Base-by-base conservation (phyloP, 1,139 yeast species). In the Insectozyma bohioensis region DNA sequence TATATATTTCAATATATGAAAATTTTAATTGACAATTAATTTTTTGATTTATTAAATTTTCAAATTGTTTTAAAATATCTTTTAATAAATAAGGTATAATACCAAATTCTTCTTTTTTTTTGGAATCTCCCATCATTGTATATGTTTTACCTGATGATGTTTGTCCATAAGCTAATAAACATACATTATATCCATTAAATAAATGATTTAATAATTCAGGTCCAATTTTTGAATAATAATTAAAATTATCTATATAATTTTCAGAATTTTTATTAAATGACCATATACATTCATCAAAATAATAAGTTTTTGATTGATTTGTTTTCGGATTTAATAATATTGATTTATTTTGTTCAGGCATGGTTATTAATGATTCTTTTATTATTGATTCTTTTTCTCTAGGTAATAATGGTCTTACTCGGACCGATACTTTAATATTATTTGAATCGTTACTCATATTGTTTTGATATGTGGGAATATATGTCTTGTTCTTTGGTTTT, bases 91-190 rank as follows among this genome's bases (percentile, higher is more conserved):
- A 52, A 0, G 90, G 88, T 17, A 82, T 77, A 21, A 83, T 51
- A 0, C 90, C 90, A 0, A 74, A 74, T 12, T 70, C 70, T 11
- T 47, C 46, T 0, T 60, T 53, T 11, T 46, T 45, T 0, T 61
- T 54, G n/a, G n/a, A n/a, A 7, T 54, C 46, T 0, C 90, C 90
- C 80, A 80, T 77, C 88, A 83, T 82, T 1, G 90, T 80, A 47
- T 66, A 75, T 0, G 90, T 78, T 48, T 83, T 83, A 3, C 92
- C 92, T 1, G 70, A 61, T 3, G 90, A 84, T 0, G 92, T 83
- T 52, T 83, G 90, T 1, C 94, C 94, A 48, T 84, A 80, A 0
- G 92, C 90, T 47, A 84, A 65, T 8, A 84, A 70, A 52, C 92
- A 83, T 15, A 85, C 81, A 51, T 84, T 83, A 54, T 71, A 84